phyloP scores from a whole-genome alignment of 2,329 filamentous ascomycete genomes.

The Alternaria brassicicola region DNA sequence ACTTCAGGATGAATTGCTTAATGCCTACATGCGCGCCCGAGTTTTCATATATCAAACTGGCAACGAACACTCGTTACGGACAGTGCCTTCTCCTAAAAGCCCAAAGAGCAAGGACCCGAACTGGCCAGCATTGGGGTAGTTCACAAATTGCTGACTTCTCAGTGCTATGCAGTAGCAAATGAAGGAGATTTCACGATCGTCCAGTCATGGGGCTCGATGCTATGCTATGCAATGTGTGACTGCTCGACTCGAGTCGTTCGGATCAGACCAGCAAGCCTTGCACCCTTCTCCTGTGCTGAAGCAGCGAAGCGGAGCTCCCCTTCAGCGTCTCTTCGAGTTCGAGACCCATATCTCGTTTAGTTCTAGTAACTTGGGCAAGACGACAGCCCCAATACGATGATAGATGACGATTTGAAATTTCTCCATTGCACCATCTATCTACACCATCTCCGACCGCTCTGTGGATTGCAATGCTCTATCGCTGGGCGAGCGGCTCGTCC shows the following conservation, averaged over 20 bases:
- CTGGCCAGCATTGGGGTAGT: not conserved
- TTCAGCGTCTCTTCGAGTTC: not conserved
- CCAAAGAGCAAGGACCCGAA: rapidly evolving
- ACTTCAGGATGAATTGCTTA: no score
- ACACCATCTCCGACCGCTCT: slow-evolving; percentile 18
- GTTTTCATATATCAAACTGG: no score
- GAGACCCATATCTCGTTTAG: not conserved
- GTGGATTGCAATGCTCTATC: slow-evolving; percentile 48
- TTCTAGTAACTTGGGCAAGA: not conserved
- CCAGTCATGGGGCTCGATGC: not conserved
- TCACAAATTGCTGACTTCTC: not conserved
- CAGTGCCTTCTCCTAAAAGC: not conserved
- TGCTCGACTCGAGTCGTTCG: no score
- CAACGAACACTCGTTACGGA: no score
- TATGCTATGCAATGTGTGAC: no score
- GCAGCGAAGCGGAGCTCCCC: not conserved
- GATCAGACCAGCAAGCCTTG: no score
- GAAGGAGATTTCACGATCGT: not conserved
- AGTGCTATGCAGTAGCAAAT: not conserved
- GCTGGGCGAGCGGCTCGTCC: slow-evolving; percentile 64
- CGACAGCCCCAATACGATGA: not conserved
- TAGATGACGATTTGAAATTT: not conserved
- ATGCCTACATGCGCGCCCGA: no score
- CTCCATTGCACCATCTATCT: slow-evolving; percentile 33
- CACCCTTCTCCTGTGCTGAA: no score